phyloP scores from a whole-genome alignment of 1,284 basidiomycete genomes.

The Cryptococcus sp. region DNA sequence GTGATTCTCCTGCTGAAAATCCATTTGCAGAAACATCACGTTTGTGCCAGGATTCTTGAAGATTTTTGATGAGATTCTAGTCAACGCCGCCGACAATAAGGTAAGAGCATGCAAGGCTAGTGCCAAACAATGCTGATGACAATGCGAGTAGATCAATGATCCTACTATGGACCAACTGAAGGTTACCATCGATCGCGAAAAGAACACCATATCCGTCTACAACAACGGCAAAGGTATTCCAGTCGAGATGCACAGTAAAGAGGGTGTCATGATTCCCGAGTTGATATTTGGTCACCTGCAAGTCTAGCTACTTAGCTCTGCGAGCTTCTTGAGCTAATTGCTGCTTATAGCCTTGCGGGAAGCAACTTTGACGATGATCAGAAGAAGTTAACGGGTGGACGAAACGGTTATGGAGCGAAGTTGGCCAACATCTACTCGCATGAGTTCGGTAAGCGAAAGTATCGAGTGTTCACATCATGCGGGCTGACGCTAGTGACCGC shows the following conservation, averaged over 20 bases:
- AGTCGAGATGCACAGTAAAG: conserved; percentile 90
- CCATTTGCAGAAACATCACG: conserved; percentile 64
- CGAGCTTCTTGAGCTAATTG: background rate
- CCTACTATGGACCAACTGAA: conserved; percentile 83
- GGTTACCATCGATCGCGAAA: conserved; percentile 80
- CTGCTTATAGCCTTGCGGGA: conserved; percentile 66
- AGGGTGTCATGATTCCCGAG: conserved; percentile 95
- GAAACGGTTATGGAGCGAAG: conserved; percentile 98
- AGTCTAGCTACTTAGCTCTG: conserved; percentile 10
- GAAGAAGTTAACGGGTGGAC: conserved; percentile 97
- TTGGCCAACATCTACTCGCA: conserved; percentile 98
- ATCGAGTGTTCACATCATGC: background rate
- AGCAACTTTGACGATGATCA: conserved; percentile 99
- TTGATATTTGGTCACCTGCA: conserved; percentile 93
- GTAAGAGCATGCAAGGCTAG: conserved; percentile 54
- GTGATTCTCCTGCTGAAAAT: background rate
- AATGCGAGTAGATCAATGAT: conserved; percentile 73
- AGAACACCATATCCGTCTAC: conserved; percentile 84
- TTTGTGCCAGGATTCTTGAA: conserved; percentile 99
- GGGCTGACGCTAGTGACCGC: conserved; percentile 10
- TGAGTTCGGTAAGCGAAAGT: conserved; percentile 67
- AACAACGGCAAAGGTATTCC: conserved; percentile 98
- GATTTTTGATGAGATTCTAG: conserved; percentile 98
- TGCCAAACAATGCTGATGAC: background rate
- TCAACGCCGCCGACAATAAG: conserved; percentile 99